Base-by-base conservation (phyloP, 495 filamentous ascomycete genomes). In the Hypoxylon subgilvum region DNA sequence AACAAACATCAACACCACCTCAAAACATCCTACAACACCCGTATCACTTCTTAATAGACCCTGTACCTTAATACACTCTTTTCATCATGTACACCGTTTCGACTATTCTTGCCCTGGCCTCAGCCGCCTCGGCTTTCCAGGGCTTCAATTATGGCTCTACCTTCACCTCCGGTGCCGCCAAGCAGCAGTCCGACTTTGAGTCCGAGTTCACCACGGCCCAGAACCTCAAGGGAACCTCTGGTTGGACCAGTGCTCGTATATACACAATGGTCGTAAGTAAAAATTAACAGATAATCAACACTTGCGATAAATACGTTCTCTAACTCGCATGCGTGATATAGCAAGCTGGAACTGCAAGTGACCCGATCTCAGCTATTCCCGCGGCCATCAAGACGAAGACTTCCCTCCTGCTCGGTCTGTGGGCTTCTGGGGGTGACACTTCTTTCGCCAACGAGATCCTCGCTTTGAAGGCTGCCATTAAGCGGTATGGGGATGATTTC, bases 141-240 rank as follows among this genome's bases (percentile, higher is more conserved):
- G 92, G 92, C 57, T 95, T 96, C 83, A 95, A 94, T 81, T 90
- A 92, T 65, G 91, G 89, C 65, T 71, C 82, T 19, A 82, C 79
- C 64, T 72, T 80, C 72, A 72, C 73, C 25, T 84, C 88, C 65
- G 84, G 86, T 52, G 79, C 79, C 45, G 66, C 77, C 70, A 90
- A 88, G 68, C 48, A 61, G 27, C 82, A 88, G 71, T 67, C 79
- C 16, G 84, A 92, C 69, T 96, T 84, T 75, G 76, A 88, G 69
- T 66, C 73, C 21, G 80, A 88, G 61, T 96, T 94, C 80, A 78
- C 75, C 6, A 79, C 80, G 12, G 88, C 91, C 48, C 83, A 88
- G 70, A 74, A 75, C 47, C 83, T 96, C 23, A 77, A 81, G 27
- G 87, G 85, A 52, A 86, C 87, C 58, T 76, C 77, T 25, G 91